A percentile compares a stretch with the other conserved stretches of the same genome.
Conservation (phyloP, 805 yeast species). For the Metschnikowia koreensis region DNA sequence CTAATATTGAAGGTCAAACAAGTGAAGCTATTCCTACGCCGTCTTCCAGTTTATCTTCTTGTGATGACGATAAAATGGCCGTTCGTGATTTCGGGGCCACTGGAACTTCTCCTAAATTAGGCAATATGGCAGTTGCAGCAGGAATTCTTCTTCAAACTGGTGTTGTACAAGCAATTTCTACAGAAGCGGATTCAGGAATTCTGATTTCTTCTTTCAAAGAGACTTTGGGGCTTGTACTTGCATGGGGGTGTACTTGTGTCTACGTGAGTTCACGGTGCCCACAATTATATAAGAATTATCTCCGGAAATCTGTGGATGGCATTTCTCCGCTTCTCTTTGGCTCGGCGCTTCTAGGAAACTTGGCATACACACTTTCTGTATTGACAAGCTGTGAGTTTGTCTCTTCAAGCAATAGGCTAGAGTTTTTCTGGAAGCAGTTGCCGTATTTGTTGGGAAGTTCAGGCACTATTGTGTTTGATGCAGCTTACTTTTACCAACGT, state of each 20-base stretch:
- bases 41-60: constrained; percentile 3
- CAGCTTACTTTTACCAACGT: constrained; percentile 64
- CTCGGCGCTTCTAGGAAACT: constrained; percentile 76
- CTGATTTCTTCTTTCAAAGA: not conserved
- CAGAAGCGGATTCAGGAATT: not conserved
- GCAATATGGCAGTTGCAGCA: constrained; percentile 10
- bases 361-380: constrained; percentile 74
- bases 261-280: constrained; percentile 83
- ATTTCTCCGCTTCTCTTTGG: constrained; percentile 76
- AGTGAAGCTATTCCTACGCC: constrained; percentile 1
- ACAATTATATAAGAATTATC: constrained; percentile 73
- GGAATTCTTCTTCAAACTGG: constrained; percentile 17
- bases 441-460: constrained; percentile 84
- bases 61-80: not conserved
- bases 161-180: constrained; percentile 13
- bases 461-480: constrained; percentile 80
- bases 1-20: not conserved
- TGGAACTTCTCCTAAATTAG: constrained; percentile 6
- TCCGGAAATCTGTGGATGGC: constrained; percentile 82
- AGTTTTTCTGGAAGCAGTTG: constrained; percentile 63
- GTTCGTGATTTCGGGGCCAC: constrained; percentile 14
- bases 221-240: constrained; percentile 33
- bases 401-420: constrained; percentile 28
- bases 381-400: constrained; percentile 57
- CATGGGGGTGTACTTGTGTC: constrained; percentile 78